phyloP scores from a whole-genome alignment of 805 yeast species.

The Lachancea sp. region DNA sequence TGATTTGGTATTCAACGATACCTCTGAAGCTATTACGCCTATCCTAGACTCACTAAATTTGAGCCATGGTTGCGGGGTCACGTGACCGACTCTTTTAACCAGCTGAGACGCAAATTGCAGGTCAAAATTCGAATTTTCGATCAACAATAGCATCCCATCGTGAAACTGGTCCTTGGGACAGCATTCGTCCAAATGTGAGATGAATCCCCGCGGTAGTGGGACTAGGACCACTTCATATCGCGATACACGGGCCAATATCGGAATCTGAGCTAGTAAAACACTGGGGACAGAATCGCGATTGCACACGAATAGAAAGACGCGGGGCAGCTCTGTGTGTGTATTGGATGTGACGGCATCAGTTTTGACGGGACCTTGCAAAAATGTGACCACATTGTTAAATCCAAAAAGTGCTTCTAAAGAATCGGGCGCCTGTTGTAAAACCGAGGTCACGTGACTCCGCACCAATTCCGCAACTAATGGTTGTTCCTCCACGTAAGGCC shows the following conservation, averaged over 20 bases:
- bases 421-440: slow-evolving; percentile 15
- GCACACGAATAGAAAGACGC: slow-evolving; percentile 46
- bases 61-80: slow-evolving; percentile 25
- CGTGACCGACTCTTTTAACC: slow-evolving; percentile 12
- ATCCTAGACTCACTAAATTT: slow-evolving; percentile 3
- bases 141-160: slow-evolving; percentile 24
- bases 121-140: slow-evolving; percentile 19
- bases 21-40: slow-evolving; percentile 7
- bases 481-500: slow-evolving; percentile 35
- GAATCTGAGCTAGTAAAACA: slow-evolving; percentile 51
- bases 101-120: slow-evolving; percentile 17
- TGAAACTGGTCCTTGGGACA: slow-evolving; percentile 4
- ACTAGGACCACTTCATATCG: slow-evolving; percentile 42
- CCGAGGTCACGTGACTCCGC: slow-evolving; percentile 33
- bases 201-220: slow-evolving; percentile 49
- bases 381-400: slow-evolving; percentile 49
- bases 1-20: slow-evolving; percentile 1
- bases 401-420: slow-evolving; percentile 36
- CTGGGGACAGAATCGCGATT: slow-evolving; percentile 48
- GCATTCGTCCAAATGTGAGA: slow-evolving; percentile 10
- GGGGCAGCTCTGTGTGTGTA: too few relatives aligned
- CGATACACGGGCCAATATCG: slow-evolving; percentile 44
- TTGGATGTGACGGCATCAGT: not conserved
- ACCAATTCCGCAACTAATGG: slow-evolving; percentile 34
- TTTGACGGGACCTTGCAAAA: slow-evolving; percentile 32